Conservation (phyloP, 2,329 filamentous ascomycete species). For the Ophiostoma tasmaniense region DNA sequence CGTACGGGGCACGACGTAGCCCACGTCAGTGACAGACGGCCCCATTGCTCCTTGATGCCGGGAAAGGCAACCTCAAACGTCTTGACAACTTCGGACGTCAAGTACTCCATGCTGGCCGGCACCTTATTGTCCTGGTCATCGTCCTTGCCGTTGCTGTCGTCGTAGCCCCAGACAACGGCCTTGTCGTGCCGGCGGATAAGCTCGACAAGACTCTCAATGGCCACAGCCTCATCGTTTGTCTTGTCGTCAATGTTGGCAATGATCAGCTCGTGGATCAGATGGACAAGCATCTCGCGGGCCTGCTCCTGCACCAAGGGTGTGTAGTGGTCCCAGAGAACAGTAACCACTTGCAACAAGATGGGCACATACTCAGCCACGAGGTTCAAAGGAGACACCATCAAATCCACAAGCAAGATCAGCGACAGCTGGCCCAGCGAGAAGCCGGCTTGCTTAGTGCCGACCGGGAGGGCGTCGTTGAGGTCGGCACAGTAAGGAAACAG, state of each 20-base stretch:
- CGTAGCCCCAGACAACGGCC: constrained; percentile 86
- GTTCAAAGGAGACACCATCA: constrained; percentile 88
- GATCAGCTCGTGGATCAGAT: constrained; percentile 91
- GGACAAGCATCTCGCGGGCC: constrained; percentile 93
- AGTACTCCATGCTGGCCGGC: constrained; percentile 75
- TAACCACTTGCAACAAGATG: constrained; percentile 78
- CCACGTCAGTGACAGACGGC: constrained; percentile 82
- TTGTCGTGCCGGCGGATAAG: constrained; percentile 75
- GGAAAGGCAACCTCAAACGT: constrained; percentile 81
- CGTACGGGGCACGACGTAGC: constrained; percentile 93
- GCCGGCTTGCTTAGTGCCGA: constrained; percentile 84
- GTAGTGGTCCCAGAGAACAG: constrained; percentile 96
- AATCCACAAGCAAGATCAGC: constrained; percentile 84
- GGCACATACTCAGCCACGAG: constrained; percentile 72
- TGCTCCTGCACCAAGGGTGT: constrained; percentile 92
- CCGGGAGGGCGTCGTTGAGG: constrained; percentile 65
- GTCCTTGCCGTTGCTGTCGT: constrained; percentile 76
- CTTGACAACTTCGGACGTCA: constrained; percentile 72
- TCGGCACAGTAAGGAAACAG: constrained; percentile 85
- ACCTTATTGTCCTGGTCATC: constrained; percentile 71
- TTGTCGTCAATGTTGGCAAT: constrained; percentile 69
- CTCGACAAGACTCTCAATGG: constrained; percentile 83
- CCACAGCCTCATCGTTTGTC: constrained; percentile 52
- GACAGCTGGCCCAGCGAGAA: constrained; percentile 90
- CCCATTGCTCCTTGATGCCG: constrained; percentile 84